A percentile compares a stretch with the other conserved stretches of the same genome.
These are phyloP conservation scores for Solanum infundibuliforme DNA, from an alignment of 257 asterid species.

Conservation along the genomic window DNA sequence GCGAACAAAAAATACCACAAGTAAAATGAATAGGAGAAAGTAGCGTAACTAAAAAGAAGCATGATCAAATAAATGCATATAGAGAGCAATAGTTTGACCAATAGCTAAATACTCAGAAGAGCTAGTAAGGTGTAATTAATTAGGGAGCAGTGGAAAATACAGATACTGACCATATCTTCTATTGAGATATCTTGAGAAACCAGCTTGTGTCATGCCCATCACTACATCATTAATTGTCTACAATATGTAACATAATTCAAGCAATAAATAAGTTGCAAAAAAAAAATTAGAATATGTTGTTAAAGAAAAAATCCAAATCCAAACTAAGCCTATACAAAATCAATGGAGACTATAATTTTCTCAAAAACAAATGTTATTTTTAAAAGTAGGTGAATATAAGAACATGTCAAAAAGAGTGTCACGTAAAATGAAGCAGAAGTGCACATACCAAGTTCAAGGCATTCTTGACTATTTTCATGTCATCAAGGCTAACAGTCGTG, in stretches of 20 bases:
- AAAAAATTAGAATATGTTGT: too few species aligned
- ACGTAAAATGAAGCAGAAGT: background rate
- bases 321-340: background rate
- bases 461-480: conserved; percentile 34
- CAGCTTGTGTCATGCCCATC: conserved; percentile 35
- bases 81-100: background rate
- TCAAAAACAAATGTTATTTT: background rate
- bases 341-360: background rate
- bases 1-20: too few species aligned
- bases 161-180: conserved; percentile 23
- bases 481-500: conserved; percentile 20
- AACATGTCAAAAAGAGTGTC: too few species aligned
- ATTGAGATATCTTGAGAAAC: conserved; percentile 22
- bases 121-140: background rate
- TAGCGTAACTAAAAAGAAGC: background rate
- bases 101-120: background rate
- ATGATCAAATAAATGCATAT: background rate
- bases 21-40: too few species aligned
- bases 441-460: conserved; percentile 29
- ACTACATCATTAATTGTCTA: conserved; percentile 34
- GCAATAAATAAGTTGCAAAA: background rate
- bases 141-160: background rate
- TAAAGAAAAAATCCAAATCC: background rate
- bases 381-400: background rate
- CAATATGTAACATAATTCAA: background rate